Conservation (phyloP, 805 yeast genomes). For the Wickerhamiella siamensis region DNA sequence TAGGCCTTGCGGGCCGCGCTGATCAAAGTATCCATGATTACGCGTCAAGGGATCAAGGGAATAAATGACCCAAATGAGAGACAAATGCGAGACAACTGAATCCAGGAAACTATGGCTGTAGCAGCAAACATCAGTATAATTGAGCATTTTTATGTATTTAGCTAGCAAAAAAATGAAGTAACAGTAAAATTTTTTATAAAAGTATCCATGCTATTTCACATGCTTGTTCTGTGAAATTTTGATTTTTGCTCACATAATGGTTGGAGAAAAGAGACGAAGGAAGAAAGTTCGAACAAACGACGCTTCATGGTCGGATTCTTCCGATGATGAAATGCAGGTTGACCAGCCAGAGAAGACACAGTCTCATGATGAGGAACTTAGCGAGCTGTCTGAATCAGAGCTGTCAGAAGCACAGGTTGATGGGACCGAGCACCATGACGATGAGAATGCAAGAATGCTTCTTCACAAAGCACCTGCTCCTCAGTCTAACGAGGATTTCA, state of each 20-base stretch:
- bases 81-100: no score
- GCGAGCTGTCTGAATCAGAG: constrained; percentile 7
- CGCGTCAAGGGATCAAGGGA: no score
- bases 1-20: constrained; percentile 50
- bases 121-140: no score
- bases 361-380: constrained; percentile 1
- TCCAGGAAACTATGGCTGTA: no score
- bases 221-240: no score
- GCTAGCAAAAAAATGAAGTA: no score
- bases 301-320: constrained; percentile 13
- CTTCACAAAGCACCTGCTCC: constrained; percentile 14
- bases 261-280: constrained; percentile 16
- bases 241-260: not conserved
- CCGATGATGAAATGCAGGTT: constrained; percentile 1
- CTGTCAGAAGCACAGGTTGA: not conserved
- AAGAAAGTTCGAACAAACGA: constrained; percentile 19
- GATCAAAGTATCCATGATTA: constrained; percentile 31
- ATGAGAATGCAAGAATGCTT: constrained; percentile 13
- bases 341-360: constrained; percentile 1
- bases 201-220: no score
- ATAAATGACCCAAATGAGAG: no score
- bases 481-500: constrained; percentile 9
- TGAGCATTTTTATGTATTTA: no score
- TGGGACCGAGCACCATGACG: not conserved
- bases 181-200: no score